Conservation (phyloP, 1,139 yeast species). For the Pichia inconspicua region DNA sequence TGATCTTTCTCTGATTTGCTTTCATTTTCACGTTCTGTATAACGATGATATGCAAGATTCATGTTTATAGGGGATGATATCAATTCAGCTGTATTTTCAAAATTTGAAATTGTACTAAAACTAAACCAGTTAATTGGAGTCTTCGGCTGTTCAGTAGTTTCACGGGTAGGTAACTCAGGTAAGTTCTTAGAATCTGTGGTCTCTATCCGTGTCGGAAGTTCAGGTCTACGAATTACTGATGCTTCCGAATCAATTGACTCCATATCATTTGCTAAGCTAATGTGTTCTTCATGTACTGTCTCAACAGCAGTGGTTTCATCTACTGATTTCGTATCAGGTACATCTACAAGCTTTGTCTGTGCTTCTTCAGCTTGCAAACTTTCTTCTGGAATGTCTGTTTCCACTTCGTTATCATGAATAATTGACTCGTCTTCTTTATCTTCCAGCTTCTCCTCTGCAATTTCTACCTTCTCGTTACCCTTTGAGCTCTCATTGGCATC, state of each 20-base stretch:
- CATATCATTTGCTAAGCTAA: neutral
- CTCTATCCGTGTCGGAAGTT: neutral
- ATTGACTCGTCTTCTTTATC: too few relatives aligned
- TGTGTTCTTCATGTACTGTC: neutral
- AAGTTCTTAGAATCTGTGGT: neutral
- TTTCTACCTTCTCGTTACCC: too few relatives aligned
- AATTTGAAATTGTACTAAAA: conserved; percentile 11
- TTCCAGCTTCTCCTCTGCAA: too few relatives aligned
- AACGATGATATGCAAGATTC: conserved; percentile 36
- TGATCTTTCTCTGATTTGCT: conserved; percentile 28
- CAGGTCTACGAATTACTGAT: neutral
- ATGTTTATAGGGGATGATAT: conserved; percentile 23
- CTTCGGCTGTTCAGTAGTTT: conserved; percentile 1
- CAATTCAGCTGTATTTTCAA: conserved; percentile 13
- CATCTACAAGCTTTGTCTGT: too few relatives aligned
- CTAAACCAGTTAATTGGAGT: conserved; percentile 25
- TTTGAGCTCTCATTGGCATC: too few relatives aligned
- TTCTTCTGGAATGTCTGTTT: too few relatives aligned
- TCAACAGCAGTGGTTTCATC: neutral
- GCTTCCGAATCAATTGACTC: neutral
- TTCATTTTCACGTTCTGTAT: conserved; percentile 30
- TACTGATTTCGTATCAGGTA: too few relatives aligned
- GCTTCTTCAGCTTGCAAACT: too few relatives aligned
- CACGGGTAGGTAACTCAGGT: neutral
- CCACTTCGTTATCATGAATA: too few relatives aligned